Evolutionary conservation across 805 yeast species (phyloP).

Genomic region (Debaryomyces tyrocola): DNA sequence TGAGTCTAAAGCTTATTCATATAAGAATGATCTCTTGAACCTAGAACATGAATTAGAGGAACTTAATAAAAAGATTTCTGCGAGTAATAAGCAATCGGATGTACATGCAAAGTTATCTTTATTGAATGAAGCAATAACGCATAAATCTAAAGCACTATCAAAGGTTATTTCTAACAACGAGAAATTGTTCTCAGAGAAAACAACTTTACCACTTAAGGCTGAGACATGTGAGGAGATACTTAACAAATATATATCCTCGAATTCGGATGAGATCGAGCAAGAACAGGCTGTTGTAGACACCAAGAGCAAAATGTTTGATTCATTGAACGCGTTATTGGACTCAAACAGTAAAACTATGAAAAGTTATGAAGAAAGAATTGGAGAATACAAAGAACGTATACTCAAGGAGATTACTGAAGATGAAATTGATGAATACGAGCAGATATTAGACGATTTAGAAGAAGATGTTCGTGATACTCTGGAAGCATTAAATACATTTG

Average conservation of each 20-base stretch:
- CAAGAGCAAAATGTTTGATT: not conserved
- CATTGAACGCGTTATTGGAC: constrained; percentile 1
- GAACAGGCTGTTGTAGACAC: not conserved
- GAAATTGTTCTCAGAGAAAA: constrained; percentile 15
- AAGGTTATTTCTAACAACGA: constrained; percentile 25
- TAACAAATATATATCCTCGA: not conserved
- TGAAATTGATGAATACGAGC: constrained; percentile 53
- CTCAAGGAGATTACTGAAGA: constrained; percentile 26
- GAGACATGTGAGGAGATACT: constrained; percentile 12
- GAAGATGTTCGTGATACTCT: constrained; percentile 58
- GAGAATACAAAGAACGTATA: constrained; percentile 14
- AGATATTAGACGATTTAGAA: constrained; percentile 55
- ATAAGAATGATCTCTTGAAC: constrained; percentile 33
- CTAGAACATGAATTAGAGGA: constrained; percentile 48
- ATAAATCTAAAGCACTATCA: constrained; percentile 26
- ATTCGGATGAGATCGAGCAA: not conserved
- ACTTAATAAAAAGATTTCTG: constrained; percentile 48
- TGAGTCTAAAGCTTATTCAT: constrained; percentile 33
- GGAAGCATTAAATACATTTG: constrained; percentile 65
- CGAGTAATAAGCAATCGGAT: constrained; percentile 59
- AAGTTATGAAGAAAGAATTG: constrained; percentile 5
- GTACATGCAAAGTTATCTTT: constrained; percentile 53
- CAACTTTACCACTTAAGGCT: constrained; percentile 14
- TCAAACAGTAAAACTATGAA: not conserved
- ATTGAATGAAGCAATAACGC: constrained; percentile 37